phyloP scores from a whole-genome alignment of 2,329 filamentous ascomycete species.

The Coleophoma crateriformis region DNA sequence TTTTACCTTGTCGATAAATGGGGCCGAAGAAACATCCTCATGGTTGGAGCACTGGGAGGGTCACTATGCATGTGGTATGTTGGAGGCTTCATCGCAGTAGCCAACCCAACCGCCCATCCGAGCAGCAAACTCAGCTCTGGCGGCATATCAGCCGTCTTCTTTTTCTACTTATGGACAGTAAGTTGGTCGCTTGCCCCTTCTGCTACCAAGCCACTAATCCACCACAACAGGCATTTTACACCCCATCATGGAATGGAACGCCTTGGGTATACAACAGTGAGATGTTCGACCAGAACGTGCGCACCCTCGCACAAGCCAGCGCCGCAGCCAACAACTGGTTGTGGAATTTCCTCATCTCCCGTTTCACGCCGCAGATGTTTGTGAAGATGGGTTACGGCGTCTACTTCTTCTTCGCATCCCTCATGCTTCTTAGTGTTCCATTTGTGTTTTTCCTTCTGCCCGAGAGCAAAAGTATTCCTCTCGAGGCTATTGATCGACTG shows the following conservation, averaged over 20 bases:
- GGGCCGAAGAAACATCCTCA: conserved; percentile 58
- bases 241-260: conserved; percentile 65
- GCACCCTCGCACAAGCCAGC: conserved; percentile 65
- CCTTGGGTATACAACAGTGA: conserved; percentile 71
- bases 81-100: conserved; percentile 52
- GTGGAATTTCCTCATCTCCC: conserved; percentile 61
- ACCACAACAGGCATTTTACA: conserved; percentile 46
- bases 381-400: conserved; percentile 52
- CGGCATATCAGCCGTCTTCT: conserved; percentile 59
- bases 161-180: conserved; percentile 69
- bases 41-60: conserved; percentile 58
- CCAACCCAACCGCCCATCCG: conserved; percentile 31
- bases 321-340: conserved; percentile 68
- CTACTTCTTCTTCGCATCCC: conserved; percentile 62
- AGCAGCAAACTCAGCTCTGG: conserved; percentile 31
- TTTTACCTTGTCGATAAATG: conserved; percentile 62
- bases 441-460: conserved; percentile 33
- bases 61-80: conserved; percentile 61
- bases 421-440: conserved; percentile 29
- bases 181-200: no score
- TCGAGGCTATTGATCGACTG: conserved; percentile 60
- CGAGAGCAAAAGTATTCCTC: conserved; percentile 60
- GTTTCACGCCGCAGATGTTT: conserved; percentile 65
- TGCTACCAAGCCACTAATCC: no score
- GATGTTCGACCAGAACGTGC: conserved; percentile 68